Evolutionary conservation across 2,329 filamentous ascomycete genomes (phyloP), one percentile per base, ranked within the genome.

Genomic region (Colletotrichum abscissum): DNA sequence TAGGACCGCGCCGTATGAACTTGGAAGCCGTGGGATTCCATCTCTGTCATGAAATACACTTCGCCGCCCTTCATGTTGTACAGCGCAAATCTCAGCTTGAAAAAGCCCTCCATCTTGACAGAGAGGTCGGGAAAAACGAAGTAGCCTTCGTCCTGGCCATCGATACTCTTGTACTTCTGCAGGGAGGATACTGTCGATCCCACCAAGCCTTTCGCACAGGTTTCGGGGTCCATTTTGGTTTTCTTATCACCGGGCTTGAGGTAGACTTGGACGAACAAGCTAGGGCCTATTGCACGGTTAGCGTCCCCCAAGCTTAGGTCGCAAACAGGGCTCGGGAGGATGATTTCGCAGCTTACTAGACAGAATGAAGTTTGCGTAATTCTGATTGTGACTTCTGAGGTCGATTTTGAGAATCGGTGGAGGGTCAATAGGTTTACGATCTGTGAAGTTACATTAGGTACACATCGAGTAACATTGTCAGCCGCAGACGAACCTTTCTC

Each of bases 121-220:
- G 94, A 97, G 26, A 98, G 86, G 81, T 98, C 95, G 5, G 93
- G 93, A 82, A 97, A 97, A n/a, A 97, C 92, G 79, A 97, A 97
- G 83, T 95, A 97, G 1, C 92, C 94, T 12, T 93, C 93, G 81
- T 97, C 94, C 84, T 86, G 86, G 79, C 95, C 95, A 78, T 92
- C 88, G 3, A 90, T 88, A 79, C 97, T 94, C 81, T 97, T 96
- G 67, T 97, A 85, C 67, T 94, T 89, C 81, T 97, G 94, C 62
- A 97, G 86, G 9, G 95, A 97, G 1, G 95, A 97, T 5, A 94
- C 92, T 55, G 93, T 86, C 5, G 92, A 93, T 9, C 95, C 95
- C 49, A 92, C 56, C 4, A 88, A 72, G 95, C 84, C 57, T 89
- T 88, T 73, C 88, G 90, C 24, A 63, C 76, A 75, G 24, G n/a